Evolutionary conservation across 106 monocot genomes (phyloP).

Genomic region (Allium sativum): DNA sequence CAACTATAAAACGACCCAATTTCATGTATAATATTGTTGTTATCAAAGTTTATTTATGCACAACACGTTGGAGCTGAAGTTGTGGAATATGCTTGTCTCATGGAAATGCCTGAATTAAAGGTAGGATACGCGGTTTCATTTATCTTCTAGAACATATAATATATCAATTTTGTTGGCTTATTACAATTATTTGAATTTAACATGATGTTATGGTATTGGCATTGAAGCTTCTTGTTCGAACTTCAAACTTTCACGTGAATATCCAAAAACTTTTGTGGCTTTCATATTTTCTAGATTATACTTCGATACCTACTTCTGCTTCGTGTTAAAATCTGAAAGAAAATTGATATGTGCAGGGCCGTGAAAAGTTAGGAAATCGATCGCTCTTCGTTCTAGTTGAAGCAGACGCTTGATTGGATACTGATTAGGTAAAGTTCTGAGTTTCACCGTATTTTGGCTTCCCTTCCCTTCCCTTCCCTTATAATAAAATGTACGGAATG

Average conservation of each 20-base stretch:
- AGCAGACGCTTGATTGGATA: neutral
- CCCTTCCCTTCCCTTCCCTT: too few relatives aligned
- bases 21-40: too few relatives aligned
- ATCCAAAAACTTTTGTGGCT: too few relatives aligned
- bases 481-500: too few relatives aligned
- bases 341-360: constrained; percentile 24
- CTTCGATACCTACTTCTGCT: too few relatives aligned
- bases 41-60: constrained; percentile 11
- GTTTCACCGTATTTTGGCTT: too few relatives aligned
- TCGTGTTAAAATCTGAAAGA: neutral
- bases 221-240: too few relatives aligned
- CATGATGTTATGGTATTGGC: too few relatives aligned
- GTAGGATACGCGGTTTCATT: constrained; percentile 10
- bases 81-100: constrained; percentile 65
- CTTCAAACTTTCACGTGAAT: neutral
- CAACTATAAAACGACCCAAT: too few relatives aligned
- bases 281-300: too few relatives aligned
- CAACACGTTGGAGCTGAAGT: constrained; percentile 67
- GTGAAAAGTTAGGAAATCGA: constrained; percentile 38
- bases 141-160: neutral
- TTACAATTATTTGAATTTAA: too few relatives aligned
- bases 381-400: constrained; percentile 51
- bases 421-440: neutral
- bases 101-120: constrained; percentile 71
- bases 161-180: too few relatives aligned